Percentiles rank a stretch among this genome's conserved stretches.
Evolutionary conservation across 345 rosid genomes (phyloP).

Genomic region (Salix suchowensis): DNA sequence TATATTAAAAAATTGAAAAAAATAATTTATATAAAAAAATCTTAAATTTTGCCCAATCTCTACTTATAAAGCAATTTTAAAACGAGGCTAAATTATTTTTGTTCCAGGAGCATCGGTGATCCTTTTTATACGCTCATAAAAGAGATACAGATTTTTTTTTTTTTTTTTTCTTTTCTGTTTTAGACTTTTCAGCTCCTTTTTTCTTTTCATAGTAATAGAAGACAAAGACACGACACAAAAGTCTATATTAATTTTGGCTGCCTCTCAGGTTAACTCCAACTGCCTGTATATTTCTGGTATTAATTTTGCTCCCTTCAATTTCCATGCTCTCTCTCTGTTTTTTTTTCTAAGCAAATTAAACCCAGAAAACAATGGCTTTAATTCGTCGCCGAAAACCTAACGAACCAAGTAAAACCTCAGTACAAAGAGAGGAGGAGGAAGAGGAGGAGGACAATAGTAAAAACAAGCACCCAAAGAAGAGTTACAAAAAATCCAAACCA

Average conservation of each 20-base stretch:
- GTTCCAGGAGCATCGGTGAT: no score
- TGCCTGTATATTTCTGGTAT: background rate
- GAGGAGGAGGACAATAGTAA: background rate
- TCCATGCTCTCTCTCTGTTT: no score
- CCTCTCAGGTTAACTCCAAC: background rate
- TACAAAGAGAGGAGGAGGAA: background rate
- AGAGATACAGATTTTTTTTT: no score
- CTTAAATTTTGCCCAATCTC: no score
- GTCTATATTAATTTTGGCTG: background rate
- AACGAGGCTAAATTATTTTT: no score
- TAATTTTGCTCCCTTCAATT: background rate
- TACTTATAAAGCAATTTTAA: no score
- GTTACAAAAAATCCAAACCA: background rate
- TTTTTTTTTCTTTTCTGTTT: no score
- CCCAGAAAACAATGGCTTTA: slow-evolving; percentile 7
- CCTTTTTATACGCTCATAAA: no score
- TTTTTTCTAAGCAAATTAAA: background rate
- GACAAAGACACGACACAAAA: background rate
- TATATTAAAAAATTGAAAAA: no score
- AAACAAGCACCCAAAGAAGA: background rate
- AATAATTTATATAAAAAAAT: no score
- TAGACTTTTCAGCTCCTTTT: no score
- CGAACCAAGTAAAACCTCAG: background rate
- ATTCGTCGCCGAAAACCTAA: slow-evolving; percentile 10
- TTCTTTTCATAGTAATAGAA: no score